Conservation (phyloP, 2,329 filamentous ascomycete species). For the Cladosporium sp. region DNA sequence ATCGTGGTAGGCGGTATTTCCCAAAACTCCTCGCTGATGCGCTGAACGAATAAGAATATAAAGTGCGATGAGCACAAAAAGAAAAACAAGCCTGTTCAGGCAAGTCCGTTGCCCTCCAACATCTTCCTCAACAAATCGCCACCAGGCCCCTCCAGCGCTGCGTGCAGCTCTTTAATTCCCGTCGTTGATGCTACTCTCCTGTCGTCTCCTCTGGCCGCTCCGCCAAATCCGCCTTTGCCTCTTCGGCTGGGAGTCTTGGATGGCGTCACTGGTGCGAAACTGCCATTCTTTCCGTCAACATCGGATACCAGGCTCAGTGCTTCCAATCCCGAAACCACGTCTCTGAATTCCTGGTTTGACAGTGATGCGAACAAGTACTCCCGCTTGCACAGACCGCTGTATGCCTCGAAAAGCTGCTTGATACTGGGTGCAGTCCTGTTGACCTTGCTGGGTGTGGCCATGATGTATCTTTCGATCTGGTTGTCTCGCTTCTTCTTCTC, state of each 20-base stretch:
- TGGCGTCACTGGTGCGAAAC: conserved; percentile 64
- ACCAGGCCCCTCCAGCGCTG: conserved; percentile 38
- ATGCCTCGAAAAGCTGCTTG: conserved; percentile 81
- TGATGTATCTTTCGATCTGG: conserved; percentile 34
- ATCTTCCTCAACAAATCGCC: conserved; percentile 42
- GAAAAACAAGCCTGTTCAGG: neutral
- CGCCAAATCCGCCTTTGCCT: conserved; percentile 51
- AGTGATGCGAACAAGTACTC: conserved; percentile 90
- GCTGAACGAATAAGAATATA: conserved; percentile 1
- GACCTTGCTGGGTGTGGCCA: conserved; percentile 47
- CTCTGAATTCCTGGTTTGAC: conserved; percentile 88
- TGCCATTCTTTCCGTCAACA: conserved; percentile 71
- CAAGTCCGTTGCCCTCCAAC: conserved; percentile 35
- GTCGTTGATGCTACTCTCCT: conserved; percentile 40
- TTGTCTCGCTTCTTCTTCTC: conserved; percentile 69
- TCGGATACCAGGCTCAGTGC: conserved; percentile 77
- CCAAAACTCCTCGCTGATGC: conserved; percentile 17
- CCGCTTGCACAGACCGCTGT: conserved; percentile 77
- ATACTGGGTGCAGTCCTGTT: conserved; percentile 68
- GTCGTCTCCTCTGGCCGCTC: conserved; percentile 65
- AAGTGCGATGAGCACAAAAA: neutral
- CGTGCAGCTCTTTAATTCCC: conserved; percentile 38
- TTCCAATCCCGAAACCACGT: conserved; percentile 87
- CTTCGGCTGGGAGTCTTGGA: conserved; percentile 70
- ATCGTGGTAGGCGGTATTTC: neutral